Evolutionary conservation across 208 protist genomes (phyloP), one percentile per base, ranked within the genome.

Genomic region (Trypanosoma brucei): DNA sequence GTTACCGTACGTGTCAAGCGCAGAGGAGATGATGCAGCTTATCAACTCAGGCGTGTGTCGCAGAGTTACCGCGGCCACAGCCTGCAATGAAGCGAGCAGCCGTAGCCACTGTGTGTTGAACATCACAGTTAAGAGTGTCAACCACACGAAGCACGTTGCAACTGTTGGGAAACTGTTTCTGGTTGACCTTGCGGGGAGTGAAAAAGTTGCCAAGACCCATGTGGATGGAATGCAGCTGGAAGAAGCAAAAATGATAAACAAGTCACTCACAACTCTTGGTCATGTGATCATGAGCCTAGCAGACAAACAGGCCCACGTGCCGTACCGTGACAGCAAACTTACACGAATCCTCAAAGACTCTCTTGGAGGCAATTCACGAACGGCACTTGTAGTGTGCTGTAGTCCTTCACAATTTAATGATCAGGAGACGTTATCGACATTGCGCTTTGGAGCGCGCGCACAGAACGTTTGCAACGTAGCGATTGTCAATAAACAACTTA

Each of bases 211-310:
- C 22, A 94, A 91, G 65, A 96, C 91, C 34, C 77, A 90, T 37
- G 83, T 88, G 34, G 73, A 62, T 37, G 91, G 93, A 11, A 59
- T 91, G 67, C 88, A 79, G 8, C 65, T 97, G 38, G 92, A 96
- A 76, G 92, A 97, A 78, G 92, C 92, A 45, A 97, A 94, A 64
- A 77, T 91, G 13, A 97, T 97, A 62, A 97, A 97, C 71, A 85
- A 88, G 46, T 96, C 91, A 2, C 82, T 97, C 39, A 84, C 88
- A 5, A 84, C 84, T 0, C 81, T 97, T 3, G 86, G 92, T 42
- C 71, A 88, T 55, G 88, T 94, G 33, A 97, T 97, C 62, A 79
- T 81, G 37, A 79, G 69, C 22, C 72, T 97, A 3, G 84, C 83
- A n/a, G 88, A 95, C 35, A 59, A 72, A 33, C 71, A 53, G 48